Evolutionary conservation across 305 asterid species (phyloP).

Genomic region (Fraxinus greggii): DNA sequence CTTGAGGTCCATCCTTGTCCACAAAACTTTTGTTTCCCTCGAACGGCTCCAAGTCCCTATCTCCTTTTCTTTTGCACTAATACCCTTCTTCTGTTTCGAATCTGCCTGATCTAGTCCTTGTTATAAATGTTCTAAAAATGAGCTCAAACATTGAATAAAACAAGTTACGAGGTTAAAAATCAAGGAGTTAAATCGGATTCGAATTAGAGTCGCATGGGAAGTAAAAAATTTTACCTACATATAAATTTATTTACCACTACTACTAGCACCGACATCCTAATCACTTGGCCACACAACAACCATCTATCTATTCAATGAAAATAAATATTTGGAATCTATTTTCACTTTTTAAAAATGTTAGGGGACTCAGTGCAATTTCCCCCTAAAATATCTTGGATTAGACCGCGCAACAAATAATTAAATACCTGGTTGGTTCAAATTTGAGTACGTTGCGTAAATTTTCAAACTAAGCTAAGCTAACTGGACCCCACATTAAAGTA

Average conservation of each 20-base stretch:
- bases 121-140: not conserved
- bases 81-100: not conserved
- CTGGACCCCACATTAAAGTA: not conserved
- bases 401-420: not conserved
- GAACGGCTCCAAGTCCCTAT: conserved; percentile 25
- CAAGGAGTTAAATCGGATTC: not conserved
- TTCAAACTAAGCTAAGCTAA: not conserved
- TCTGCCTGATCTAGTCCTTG: not conserved
- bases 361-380: not conserved
- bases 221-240: too few species aligned
- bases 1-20: conserved; percentile 37
- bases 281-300: too few species aligned
- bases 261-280: too few species aligned
- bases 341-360: too few species aligned
- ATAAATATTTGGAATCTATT: too few species aligned
- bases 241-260: too few species aligned
- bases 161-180: not conserved
- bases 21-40: conserved; percentile 50
- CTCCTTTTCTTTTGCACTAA: not conserved
- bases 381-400: not conserved
- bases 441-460: conserved; percentile 21
- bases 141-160: not conserved
- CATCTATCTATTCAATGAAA: too few species aligned
- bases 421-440: not conserved
- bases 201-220: not conserved